Percentiles rank a stretch among this genome's conserved stretches.
Conservation (phyloP, 1,284 basidiomycete species). For the Irpex sp. region DNA sequence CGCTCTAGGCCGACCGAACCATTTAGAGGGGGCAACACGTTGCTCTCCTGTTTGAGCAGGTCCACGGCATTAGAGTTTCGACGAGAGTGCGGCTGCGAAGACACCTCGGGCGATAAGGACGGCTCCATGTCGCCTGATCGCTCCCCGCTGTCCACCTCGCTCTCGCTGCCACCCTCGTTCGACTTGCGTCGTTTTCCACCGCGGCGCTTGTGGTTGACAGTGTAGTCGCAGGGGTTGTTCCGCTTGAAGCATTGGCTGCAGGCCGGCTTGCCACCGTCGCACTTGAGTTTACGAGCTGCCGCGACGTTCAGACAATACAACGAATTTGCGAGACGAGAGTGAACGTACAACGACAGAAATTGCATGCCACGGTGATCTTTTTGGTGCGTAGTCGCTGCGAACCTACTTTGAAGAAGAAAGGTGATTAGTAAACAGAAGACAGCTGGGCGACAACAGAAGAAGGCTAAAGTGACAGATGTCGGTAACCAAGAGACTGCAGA, state of each 20-base stretch:
- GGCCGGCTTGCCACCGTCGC: conserved; percentile 75
- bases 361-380: conserved; percentile 82
- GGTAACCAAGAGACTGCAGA: background rate
- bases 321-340: background rate
- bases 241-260: conserved; percentile 77
- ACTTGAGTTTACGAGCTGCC: conserved; percentile 77
- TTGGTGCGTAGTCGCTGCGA: conserved; percentile 53
- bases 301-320: conserved; percentile 9
- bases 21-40: conserved; percentile 25
- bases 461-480: conserved; percentile 6
- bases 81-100: conserved; percentile 53
- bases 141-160: conserved; percentile 45
- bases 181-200: conserved; percentile 53
- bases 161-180: conserved; percentile 54
- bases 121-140: conserved; percentile 38
- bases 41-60: conserved; percentile 6
- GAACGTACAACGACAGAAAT: conserved; percentile 78
- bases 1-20: conserved; percentile 18
- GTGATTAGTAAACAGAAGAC: conserved; percentile 5
- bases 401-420: conserved; percentile 29
- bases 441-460: conserved; percentile 7
- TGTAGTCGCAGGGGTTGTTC: conserved; percentile 72
- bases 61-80: conserved; percentile 53
- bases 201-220: conserved; percentile 69
- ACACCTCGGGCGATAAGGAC: conserved; percentile 62